A percentile compares a stretch with the other conserved stretches of the same genome.
Evolutionary conservation across 176 grass and related monocot genomes (phyloP).

Genomic region (Hordeum marinum): DNA sequence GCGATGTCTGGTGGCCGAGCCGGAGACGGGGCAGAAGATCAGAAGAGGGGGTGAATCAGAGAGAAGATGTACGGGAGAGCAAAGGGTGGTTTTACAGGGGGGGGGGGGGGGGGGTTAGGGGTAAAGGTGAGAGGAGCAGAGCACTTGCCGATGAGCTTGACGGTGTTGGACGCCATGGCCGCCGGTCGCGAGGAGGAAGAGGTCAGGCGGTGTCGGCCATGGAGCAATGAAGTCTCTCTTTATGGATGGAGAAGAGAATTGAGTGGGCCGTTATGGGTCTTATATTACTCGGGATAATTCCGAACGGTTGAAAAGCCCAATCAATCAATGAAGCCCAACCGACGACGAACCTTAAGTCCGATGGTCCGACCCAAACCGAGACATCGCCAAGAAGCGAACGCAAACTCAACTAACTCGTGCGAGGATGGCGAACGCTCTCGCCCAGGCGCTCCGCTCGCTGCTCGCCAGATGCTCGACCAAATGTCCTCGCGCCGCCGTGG

Average conservation of each 20-base stretch:
- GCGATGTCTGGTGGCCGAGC: constrained; percentile 69
- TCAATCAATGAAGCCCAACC: too few species aligned
- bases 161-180: constrained; percentile 48
- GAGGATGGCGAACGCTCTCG: not conserved
- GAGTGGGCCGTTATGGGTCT: too few species aligned
- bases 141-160: constrained; percentile 83
- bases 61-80: not conserved
- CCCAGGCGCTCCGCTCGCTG: constrained; percentile 25
- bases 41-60: not conserved
- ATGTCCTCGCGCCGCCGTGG: not conserved
- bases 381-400: not conserved
- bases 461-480: constrained; percentile 37
- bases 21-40: constrained; percentile 20
- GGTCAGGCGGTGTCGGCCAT: not conserved
- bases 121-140: not conserved
- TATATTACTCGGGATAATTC: too few species aligned
- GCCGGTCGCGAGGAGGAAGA: not conserved
- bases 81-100: not conserved
- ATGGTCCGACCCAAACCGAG: not conserved
- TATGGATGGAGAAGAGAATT: too few species aligned
- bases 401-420: not conserved
- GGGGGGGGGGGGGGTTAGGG: too few species aligned
- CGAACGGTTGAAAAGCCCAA: too few species aligned
- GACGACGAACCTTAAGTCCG: not conserved
- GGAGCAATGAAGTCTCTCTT: too few species aligned